A percentile compares a stretch with the other conserved stretches of the same genome.
These are phyloP conservation scores for Picochlorum costavermella DNA, from an alignment of 139 green algal genomes.

Conservation along the genomic window DNA sequence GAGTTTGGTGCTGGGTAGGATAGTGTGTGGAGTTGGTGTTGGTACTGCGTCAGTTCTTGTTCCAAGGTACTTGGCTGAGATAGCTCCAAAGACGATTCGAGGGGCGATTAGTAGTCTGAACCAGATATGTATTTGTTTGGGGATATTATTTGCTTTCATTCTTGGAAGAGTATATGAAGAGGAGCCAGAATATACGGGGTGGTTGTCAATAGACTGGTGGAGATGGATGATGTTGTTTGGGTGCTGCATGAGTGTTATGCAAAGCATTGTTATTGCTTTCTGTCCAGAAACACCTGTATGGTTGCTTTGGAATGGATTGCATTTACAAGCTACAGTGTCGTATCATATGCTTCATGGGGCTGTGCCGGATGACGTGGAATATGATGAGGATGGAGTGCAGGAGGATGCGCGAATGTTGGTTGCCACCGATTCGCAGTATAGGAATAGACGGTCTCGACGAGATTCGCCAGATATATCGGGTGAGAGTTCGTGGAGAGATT, in stretches of 20 bases:
- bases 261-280: constrained; percentile 64
- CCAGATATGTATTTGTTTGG: constrained; percentile 91
- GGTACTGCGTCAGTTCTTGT: constrained; percentile 81
- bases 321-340: constrained; percentile 2
- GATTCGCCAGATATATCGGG: neutral
- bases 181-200: constrained; percentile 69
- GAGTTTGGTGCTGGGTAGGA: constrained; percentile 67
- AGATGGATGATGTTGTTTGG: constrained; percentile 78
- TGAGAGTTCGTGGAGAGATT: constrained; percentile 29
- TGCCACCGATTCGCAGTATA: neutral
- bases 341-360: constrained; percentile 16
- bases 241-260: constrained; percentile 51
- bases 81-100: constrained; percentile 69
- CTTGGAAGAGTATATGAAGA: constrained; percentile 18
- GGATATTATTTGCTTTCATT: constrained; percentile 83
- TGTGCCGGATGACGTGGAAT: neutral
- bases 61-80: constrained; percentile 59
- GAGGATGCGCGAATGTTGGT: neutral
- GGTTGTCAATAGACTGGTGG: constrained; percentile 65
- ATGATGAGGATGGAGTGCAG: neutral
- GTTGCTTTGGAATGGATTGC: constrained; percentile 42
- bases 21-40: constrained; percentile 80
- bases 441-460: neutral
- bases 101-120: constrained; percentile 83
- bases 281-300: constrained; percentile 77